A percentile compares a stretch with the other conserved stretches of the same genome.
These are phyloP conservation scores for Rostrohypoxylon terebratum DNA, from an alignment of 495 filamentous ascomycete genomes.

Conservation along the genomic window DNA sequence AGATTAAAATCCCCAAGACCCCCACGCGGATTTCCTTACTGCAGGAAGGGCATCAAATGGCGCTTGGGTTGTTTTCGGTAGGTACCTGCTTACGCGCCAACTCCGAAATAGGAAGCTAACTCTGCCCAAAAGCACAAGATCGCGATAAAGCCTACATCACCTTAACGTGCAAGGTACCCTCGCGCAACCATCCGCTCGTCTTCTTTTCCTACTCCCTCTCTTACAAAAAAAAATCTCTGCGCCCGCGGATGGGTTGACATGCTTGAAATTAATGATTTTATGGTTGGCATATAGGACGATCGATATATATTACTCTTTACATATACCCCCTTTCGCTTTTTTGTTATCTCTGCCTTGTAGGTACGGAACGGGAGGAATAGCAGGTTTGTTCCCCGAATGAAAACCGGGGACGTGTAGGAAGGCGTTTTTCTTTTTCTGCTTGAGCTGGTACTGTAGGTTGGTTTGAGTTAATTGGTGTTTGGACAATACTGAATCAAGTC, in stretches of 20 bases:
- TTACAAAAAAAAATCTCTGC: neutral
- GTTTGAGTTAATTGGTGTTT: conserved; percentile 1
- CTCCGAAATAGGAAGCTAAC: conserved; percentile 12
- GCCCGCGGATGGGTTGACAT: neutral
- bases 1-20: neutral
- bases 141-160: neutral
- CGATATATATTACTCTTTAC: conserved; percentile 32
- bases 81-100: neutral
- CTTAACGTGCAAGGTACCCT: neutral
- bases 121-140: neutral
- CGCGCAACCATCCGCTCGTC: neutral
- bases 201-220: neutral
- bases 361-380: conserved; percentile 22
- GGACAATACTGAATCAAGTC: neutral
- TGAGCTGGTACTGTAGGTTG: neutral
- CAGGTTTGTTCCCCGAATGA: neutral
- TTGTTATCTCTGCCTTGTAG: conserved; percentile 22
- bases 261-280: conserved; percentile 34
- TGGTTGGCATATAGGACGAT: conserved; percentile 41
- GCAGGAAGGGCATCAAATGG: neutral
- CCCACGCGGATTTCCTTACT: neutral
- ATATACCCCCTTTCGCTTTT: conserved; percentile 39
- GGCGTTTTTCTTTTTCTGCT: conserved; percentile 16
- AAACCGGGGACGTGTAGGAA: conserved; percentile 15
- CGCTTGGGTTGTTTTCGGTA: conserved; percentile 12